Conservation (phyloP, 352 stramenopile genomes). For the Pythium phragmitis region DNA sequence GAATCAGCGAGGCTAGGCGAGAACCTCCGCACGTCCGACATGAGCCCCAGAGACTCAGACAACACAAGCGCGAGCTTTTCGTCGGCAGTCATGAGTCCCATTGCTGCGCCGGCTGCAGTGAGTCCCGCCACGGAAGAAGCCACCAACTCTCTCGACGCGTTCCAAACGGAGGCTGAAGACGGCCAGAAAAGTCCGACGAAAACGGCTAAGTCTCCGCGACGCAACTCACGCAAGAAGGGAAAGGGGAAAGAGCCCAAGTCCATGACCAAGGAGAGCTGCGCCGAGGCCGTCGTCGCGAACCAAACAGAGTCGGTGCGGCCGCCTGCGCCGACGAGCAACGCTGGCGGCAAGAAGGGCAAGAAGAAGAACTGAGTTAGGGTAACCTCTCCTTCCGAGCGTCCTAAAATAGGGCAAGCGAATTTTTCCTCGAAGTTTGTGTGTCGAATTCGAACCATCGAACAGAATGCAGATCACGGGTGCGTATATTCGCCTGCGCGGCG, state of each 20-base stretch:
- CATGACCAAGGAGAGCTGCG: conserved; percentile 10
- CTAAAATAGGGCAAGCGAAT: conserved; percentile 7
- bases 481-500: background rate
- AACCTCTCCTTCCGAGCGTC: background rate
- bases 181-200: background rate
- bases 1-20: background rate
- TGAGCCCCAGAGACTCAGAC: conserved; percentile 28
- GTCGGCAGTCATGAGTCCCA: conserved; percentile 24
- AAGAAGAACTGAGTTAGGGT: conserved; percentile 21
- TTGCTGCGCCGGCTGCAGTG: background rate
- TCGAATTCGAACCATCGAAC: background rate
- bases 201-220: background rate
- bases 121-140: background rate
- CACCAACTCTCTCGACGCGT: background rate
- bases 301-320: conserved; percentile 15
- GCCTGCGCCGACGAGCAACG: conserved; percentile 7
- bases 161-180: background rate
- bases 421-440: background rate
- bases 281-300: background rate
- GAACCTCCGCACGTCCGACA: conserved; percentile 27
- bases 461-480: conserved; percentile 10
- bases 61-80: conserved; percentile 26
- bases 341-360: conserved; percentile 21
- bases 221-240: conserved; percentile 16
- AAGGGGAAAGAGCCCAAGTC: conserved; percentile 8